Base-by-base conservation (phyloP, 1,139 yeast species). In the Scheffersomyces segobiensis region DNA sequence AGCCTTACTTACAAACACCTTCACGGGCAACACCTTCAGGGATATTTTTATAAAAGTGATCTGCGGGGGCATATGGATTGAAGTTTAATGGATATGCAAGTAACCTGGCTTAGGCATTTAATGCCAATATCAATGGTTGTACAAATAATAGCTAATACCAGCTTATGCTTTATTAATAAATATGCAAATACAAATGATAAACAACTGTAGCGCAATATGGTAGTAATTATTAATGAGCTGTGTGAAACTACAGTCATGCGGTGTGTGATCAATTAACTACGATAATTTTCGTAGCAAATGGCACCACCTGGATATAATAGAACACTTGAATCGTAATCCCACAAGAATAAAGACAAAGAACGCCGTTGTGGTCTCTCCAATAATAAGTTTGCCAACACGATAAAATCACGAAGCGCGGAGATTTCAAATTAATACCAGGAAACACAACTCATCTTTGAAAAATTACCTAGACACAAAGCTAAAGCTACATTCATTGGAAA, bases 21-120 rank as follows among this genome's bases (percentile, higher is more conserved):
- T 65, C 24, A 64, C 32, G 48, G 68, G 68, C n/a, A 64, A 55
- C 18, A 55, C 59, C 10, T 56, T 53, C 50, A 20, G 50, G 7
- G 63, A 56, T 7, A 64, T 42, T 49, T 58, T 55, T 14, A 65
- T 52, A 39, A 65, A 64, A 19, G 68, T 61, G 24, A 65, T 62
- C 51, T 65, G 68, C 19, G 68, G 68, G 3, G 67, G 67, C 68
- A 65, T 65, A 24, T 24, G 32, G 6, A n/a, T 10, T 32, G 17
- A 10, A 3, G 42, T 7, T 32, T 14, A 32, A 2, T 14, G 42
- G 42, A 32, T 32, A 32, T 32, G 42, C 42, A 32, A 32, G 42
- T 32, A 32, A 32, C 1, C 12, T 32, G 42, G 42, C 42, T 32
- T 14, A 10, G 14, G 12, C 42, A 12, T 2, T 32, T 12, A 32